These are phyloP conservation scores for Bacidia rubella DNA, from an alignment of 495 filamentous ascomycete genomes.

Conservation along the genomic window DNA sequence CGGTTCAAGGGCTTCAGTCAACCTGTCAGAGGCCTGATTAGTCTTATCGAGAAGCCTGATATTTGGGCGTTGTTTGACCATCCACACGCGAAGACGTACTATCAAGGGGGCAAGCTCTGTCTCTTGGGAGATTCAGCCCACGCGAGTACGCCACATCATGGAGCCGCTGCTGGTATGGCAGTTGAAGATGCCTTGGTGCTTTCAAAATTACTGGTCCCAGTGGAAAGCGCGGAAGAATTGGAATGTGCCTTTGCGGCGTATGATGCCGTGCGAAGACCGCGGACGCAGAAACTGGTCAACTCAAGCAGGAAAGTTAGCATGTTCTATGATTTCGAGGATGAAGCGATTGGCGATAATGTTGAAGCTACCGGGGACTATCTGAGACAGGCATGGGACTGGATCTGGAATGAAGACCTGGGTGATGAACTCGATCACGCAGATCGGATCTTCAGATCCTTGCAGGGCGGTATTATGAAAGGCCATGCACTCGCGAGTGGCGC, in stretches of 20 bases:
- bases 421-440: constrained; percentile 23
- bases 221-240: constrained; percentile 1
- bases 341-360: constrained; percentile 8
- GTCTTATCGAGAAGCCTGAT: constrained; percentile 12
- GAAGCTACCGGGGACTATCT: constrained; percentile 12
- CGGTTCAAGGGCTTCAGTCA: constrained; percentile 17
- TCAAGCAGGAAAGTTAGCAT: constrained; percentile 26
- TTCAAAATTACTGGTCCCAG: constrained; percentile 30
- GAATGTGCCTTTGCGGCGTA: constrained; percentile 12
- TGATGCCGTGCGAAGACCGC: constrained; percentile 19
- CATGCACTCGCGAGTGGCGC: not conserved
- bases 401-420: constrained; percentile 21
- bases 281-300: constrained; percentile 34
- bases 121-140: constrained; percentile 49
- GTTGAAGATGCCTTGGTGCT: constrained; percentile 47
- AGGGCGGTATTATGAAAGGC: not conserved
- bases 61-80: constrained; percentile 31
- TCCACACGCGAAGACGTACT: constrained; percentile 32
- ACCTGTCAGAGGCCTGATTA: constrained; percentile 5
- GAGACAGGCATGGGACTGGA: constrained; percentile 15
- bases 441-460: not conserved
- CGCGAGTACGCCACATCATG: constrained; percentile 47
- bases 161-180: constrained; percentile 46
- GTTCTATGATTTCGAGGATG: constrained; percentile 10
- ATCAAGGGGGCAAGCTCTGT: constrained; percentile 6